Evolutionary conservation across 208 protist species (phyloP).

Genomic region (Wallacemonas sp.): DNA sequence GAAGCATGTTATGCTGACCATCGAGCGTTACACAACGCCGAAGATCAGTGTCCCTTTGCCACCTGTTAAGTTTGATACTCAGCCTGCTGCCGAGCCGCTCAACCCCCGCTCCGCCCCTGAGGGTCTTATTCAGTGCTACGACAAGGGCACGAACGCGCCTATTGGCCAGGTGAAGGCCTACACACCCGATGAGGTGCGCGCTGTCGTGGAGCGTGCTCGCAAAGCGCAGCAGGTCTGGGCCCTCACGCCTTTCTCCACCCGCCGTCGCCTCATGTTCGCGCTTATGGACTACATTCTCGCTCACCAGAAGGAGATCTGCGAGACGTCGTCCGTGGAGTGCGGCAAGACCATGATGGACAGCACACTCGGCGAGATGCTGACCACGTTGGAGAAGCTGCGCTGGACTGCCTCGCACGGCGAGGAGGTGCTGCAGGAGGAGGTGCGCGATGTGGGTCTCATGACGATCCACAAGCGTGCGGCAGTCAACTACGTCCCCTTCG

Average conservation of each 20-base stretch:
- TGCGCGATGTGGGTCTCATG: constrained; percentile 82
- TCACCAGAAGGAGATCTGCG: constrained; percentile 82
- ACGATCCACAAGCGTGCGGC: constrained; percentile 88
- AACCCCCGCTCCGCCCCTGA: constrained; percentile 66
- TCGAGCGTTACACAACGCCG: constrained; percentile 84
- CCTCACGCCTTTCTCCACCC: constrained; percentile 83
- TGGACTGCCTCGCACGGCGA: constrained; percentile 85
- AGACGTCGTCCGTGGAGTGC: constrained; percentile 86
- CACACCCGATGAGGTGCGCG: constrained; percentile 69
- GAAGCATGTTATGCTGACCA: constrained; percentile 37
- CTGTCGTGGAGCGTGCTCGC: constrained; percentile 61
- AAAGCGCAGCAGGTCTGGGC: constrained; percentile 80
- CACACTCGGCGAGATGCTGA: constrained; percentile 89
- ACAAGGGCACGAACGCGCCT: constrained; percentile 85
- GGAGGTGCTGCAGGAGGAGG: constrained; percentile 77
- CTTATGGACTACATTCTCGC: constrained; percentile 88
- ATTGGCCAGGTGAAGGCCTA: constrained; percentile 76
- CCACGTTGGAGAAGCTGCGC: constrained; percentile 92
- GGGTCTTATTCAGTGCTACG: constrained; percentile 86
- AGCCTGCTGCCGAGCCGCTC: constrained; percentile 51
- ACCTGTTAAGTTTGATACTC: constrained; percentile 44
- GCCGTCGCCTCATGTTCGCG: constrained; percentile 79
- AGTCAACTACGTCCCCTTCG: constrained; percentile 87
- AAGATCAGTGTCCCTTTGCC: constrained; percentile 71
- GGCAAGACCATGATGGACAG: constrained; percentile 94